Base-by-base conservation (phyloP, 2,329 filamentous ascomycete species). In the Monosporascus sp. region DNA sequence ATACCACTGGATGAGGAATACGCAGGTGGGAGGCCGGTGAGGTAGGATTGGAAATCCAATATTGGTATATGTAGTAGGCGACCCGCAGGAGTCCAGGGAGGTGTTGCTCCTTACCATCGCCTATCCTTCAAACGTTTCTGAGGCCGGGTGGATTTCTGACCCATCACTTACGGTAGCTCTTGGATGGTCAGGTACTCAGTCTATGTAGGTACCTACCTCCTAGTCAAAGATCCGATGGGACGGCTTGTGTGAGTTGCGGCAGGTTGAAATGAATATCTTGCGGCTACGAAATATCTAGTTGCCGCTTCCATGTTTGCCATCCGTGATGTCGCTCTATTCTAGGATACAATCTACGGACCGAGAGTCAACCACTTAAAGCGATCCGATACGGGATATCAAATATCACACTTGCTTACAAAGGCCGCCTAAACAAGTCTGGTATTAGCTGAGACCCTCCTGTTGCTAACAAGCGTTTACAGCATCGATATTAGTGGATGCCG, bases 401-500 rank as follows among this genome's bases (percentile, higher is more conserved):
- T 14, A 35, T 35, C 5, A 35, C 31, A 35, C 9, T 35, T 35
- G 11, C 9, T 17, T 40, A 41, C 38, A 41, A 18, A 18, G 4
- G 9, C 31, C 31, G 31, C 31, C 9, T 35, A 35, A 35, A 35
- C 31, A 46, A 44, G 14, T n/a, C 22, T 7, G 20, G 15, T 14
- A 46, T 26, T 28, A 46, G 24, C 3, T 46, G 24, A 31, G 24
- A 46, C 43, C 14, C n/a, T 28, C 3, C 11, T 46, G 50, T 49
- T 46, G 51, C 43, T 51, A 52, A 54, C 53, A 55, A 60, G 59
- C 59, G 58, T 61, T 44, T 61, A 61, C 48, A 58, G 54, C 22
- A 37, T 54, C 22, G 48, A 57, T 55, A 24, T 60, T 51, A 61
- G 52, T 60, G 59, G 59, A 58, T 37, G 28, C 28, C 31, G 40